phyloP scores from a whole-genome alignment of 805 yeast genomes.

The Yarrowia bubula region DNA sequence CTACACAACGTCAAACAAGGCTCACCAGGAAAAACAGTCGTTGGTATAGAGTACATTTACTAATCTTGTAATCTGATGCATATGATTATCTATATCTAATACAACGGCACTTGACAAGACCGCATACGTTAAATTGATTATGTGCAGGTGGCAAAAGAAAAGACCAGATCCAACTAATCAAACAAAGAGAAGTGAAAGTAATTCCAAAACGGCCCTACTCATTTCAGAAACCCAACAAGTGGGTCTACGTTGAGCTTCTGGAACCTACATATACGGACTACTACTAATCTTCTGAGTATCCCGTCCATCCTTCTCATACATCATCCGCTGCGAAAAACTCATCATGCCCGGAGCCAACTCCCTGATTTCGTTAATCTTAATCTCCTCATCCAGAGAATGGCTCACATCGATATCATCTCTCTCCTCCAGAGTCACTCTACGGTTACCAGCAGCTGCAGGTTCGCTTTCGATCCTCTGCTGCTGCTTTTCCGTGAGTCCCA shows the following conservation, averaged over 20 bases:
- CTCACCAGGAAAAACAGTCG: background rate
- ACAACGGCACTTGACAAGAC: background rate
- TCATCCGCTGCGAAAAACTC: conserved; percentile 33
- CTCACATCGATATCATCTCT: conserved; percentile 12
- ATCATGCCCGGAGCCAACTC: conserved; percentile 29
- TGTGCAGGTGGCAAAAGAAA: background rate
- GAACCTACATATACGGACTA: conserved; percentile 14
- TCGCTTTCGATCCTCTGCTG: conserved; percentile 16
- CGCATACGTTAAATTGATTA: background rate
- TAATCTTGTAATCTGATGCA: background rate
- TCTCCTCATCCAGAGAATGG: conserved; percentile 23
- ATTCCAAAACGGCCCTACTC: too few species aligned
- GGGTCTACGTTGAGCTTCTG: too few species aligned
- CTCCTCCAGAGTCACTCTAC: conserved; percentile 4
- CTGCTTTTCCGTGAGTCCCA: conserved; percentile 21
- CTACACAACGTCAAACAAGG: background rate
- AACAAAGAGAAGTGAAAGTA: too few species aligned
- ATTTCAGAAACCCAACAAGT: too few species aligned
- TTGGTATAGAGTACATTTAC: background rate
- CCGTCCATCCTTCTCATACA: conserved; percentile 29
- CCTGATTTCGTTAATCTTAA: conserved; percentile 17
- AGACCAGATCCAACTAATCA: too few species aligned
- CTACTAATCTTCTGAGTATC: conserved; percentile 21
- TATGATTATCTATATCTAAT: conserved; percentile 3
- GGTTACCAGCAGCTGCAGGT: conserved; percentile 1